Evolutionary conservation across 129 eudicot genomes (phyloP), one percentile per base, ranked within the genome.

Genomic region (Flaveria ramosissima): DNA sequence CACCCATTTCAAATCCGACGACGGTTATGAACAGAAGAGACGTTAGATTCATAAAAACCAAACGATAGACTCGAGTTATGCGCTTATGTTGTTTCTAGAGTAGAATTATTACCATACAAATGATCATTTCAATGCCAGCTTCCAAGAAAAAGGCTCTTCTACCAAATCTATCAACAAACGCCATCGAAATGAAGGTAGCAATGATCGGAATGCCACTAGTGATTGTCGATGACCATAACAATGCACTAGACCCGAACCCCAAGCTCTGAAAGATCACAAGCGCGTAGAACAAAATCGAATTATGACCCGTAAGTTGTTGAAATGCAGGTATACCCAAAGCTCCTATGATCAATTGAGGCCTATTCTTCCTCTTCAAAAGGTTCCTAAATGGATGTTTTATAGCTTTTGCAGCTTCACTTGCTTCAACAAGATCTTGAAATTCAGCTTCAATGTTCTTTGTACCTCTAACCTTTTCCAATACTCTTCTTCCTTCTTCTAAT

Each of bases 221-320:
- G 51, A 93, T 85, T 5, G 88, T 82, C 2, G 98, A 85, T 0
- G 98, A 93, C 77, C 83, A 88, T 16, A 93, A 59, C 10, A 96
- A 76, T 2, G 89, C 96, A 13, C 87, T 75, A 0, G 92, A 85
- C 66, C 88, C 92, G 23, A 93, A 86, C 39, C 98, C 98, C 66
- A 93, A 79, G 78, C 91, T 93, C 85, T 90, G 97, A 78, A 93
- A 93, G 69, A 93, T 82, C 67, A 93, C 98, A 1, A 97, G 98
- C 7, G 98, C 97, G 39, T 93, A 93, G 67, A 93, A 93, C 53
- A 93, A 84, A 20, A 93, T 88, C 1, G 98, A 90, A 81, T 93
- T 93, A 75, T 61, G 85, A 26, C 98, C 98, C 6, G 96, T 88
- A 23, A 93, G 96, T 45, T 90, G 98, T 77, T 93, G 98, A 75